phyloP scores from a whole-genome alignment of 140 eudicot species.

The Bidens hawaiensis region DNA sequence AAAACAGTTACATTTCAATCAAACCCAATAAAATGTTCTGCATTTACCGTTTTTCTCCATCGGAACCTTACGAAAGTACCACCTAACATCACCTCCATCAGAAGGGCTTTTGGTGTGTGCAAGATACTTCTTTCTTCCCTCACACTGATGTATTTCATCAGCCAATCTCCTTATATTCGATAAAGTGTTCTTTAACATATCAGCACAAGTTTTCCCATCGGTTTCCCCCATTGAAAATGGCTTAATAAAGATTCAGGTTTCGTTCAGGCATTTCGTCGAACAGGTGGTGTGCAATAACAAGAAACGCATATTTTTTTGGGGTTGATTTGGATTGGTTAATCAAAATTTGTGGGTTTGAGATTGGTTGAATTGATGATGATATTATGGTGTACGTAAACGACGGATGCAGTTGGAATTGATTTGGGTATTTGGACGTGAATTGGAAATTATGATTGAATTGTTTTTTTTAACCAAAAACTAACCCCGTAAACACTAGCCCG shows the following conservation, averaged over 20 bases:
- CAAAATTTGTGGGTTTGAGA: not conserved
- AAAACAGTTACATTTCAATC: no score
- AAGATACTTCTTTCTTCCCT: conserved; percentile 90
- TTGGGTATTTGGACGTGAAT: not conserved
- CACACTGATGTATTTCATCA: conserved; percentile 82
- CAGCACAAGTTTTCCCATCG: conserved; percentile 34
- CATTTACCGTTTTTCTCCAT: conserved; percentile 68
- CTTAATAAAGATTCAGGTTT: conserved; percentile 8
- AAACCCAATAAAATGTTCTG: not conserved
- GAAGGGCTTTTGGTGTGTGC: conserved; percentile 87
- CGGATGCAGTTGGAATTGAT: conserved; percentile 5
- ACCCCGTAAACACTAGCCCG: no score
- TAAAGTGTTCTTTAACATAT: conserved; percentile 71
- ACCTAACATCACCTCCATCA: conserved; percentile 93
- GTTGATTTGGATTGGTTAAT: no score
- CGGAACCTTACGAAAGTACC: conserved; percentile 94
- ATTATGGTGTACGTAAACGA: conserved; percentile 1
- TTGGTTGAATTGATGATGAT: no score
- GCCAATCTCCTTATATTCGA: conserved; percentile 82
- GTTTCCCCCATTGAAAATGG: conserved; percentile 25
- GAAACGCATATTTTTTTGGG: not conserved
- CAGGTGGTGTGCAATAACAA: conserved; percentile 13
- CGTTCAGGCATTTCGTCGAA: conserved; percentile 29
- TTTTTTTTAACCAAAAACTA: no score
- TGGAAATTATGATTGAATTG: no score